phyloP scores from a whole-genome alignment of 2,329 filamentous ascomycete species.

The Monilinia laxa region DNA sequence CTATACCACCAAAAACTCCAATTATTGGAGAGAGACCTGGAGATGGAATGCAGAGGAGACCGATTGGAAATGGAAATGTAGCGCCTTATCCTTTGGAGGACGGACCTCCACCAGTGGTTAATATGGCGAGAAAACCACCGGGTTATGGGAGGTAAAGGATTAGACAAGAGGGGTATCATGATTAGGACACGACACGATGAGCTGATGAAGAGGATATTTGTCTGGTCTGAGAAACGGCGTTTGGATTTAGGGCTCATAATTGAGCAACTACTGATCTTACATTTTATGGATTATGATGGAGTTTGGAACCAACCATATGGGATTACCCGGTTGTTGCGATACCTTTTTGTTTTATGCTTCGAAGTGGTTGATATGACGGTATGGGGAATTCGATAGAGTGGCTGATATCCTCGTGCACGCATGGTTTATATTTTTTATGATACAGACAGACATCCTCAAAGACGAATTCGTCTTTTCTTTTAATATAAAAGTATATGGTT shows the following conservation, averaged over 20 bases:
- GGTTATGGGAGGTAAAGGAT: constrained; percentile 32
- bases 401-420: no score
- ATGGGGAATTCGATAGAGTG: not conserved
- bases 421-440: no score
- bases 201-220: not conserved
- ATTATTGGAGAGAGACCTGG: constrained; percentile 51
- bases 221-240: not conserved
- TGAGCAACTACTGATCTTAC: not conserved
- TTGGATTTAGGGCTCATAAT: not conserved
- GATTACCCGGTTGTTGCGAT: constrained; percentile 5
- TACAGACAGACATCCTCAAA: no score
- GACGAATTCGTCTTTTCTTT: no score
- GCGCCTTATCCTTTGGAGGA: constrained; percentile 76
- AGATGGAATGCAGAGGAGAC: constrained; percentile 29
- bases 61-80: constrained; percentile 29
- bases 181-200: no score
- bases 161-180: not conserved
- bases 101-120: constrained; percentile 78
- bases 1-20: constrained; percentile 75
- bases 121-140: constrained; percentile 85
- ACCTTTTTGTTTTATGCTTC: constrained; percentile 13
- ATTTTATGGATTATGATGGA: constrained; percentile 1
- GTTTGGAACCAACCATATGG: not conserved
- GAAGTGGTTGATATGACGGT: not conserved
- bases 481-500: no score